phyloP scores from a whole-genome alignment of 306 rosid genomes.

The Cicer chorassanicum region DNA sequence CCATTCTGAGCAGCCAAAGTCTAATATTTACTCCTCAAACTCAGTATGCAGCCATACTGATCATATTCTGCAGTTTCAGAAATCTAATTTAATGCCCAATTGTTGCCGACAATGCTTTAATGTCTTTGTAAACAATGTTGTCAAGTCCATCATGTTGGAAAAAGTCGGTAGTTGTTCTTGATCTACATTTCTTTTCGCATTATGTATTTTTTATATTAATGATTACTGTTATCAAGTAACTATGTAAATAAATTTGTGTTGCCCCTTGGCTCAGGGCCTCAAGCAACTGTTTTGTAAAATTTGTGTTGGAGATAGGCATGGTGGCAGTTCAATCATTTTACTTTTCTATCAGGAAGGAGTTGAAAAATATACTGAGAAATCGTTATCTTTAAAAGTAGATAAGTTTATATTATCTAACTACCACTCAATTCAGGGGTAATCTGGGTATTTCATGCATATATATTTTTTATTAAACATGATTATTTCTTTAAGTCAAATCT shows the following conservation, averaged over 20 bases:
- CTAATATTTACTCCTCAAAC: conserved; percentile 35
- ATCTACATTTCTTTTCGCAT: conserved; percentile 5
- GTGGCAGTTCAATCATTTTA: not conserved
- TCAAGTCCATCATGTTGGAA: conserved; percentile 52
- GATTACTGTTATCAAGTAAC: conserved; percentile 8
- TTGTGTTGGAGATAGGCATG: not conserved
- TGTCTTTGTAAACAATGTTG: conserved; percentile 59
- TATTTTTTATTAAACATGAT: too few relatives aligned
- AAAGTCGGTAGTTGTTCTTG: conserved; percentile 44
- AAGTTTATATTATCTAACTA: not conserved
- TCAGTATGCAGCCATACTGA: conserved; percentile 57
- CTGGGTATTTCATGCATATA: not conserved
- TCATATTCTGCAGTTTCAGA: conserved; percentile 39
- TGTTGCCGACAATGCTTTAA: conserved; percentile 70
- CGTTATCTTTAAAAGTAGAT: not conserved
- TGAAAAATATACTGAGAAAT: not conserved
- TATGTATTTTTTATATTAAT: not conserved
- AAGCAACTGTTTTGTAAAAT: not conserved
- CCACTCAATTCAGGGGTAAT: not conserved
- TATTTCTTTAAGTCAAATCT: too few relatives aligned
- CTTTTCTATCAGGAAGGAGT: not conserved
- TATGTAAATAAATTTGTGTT: conserved; percentile 8
- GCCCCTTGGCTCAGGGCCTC: conserved; percentile 6
- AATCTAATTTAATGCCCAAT: conserved; percentile 57
- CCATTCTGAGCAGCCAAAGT: conserved; percentile 53